Percentiles rank a stretch among this genome's conserved stretches.
Conservation (phyloP, 176 grass and related monocot species). For the Aegilops bicornis region DNA sequence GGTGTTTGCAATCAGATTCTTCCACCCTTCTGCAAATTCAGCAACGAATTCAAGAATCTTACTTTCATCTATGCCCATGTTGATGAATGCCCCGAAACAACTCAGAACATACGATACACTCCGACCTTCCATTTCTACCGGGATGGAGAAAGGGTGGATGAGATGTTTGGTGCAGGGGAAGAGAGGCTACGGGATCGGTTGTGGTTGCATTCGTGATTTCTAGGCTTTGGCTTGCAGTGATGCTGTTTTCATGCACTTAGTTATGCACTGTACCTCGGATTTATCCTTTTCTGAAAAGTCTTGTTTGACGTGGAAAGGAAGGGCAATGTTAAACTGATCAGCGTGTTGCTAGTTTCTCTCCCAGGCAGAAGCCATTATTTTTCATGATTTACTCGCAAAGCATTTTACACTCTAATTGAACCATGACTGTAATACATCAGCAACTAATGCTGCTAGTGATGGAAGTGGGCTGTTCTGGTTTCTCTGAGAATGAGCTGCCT, state of each 20-base stretch:
- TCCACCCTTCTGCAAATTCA: slow-evolving; percentile 65
- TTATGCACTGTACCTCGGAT: not conserved
- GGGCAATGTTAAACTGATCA: not conserved
- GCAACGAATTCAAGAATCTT: slow-evolving; percentile 86
- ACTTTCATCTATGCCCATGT: slow-evolving; percentile 84
- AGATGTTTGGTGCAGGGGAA: slow-evolving; percentile 86
- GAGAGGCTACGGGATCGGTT: slow-evolving; percentile 78
- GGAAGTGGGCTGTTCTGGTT: not conserved
- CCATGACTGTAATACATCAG: not conserved
- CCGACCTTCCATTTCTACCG: slow-evolving; percentile 86
- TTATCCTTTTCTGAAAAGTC: not conserved
- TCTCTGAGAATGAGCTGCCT: not conserved
- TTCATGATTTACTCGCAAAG: not conserved
- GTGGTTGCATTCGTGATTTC: slow-evolving; percentile 81
- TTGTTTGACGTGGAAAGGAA: not conserved
- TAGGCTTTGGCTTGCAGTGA: not conserved
- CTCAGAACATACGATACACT: slow-evolving; percentile 78
- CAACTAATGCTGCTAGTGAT: not conserved
- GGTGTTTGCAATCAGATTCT: slow-evolving; percentile 71
- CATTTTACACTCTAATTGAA: not conserved
- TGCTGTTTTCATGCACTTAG: not conserved
- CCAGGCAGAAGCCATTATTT: not conserved
- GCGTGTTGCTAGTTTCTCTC: not conserved
- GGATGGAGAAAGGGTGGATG: slow-evolving; percentile 83
- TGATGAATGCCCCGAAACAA: slow-evolving; percentile 87